A percentile compares a stretch with the other conserved stretches of the same genome.
phyloP scores from a whole-genome alignment of 345 rosid genomes.

The Turnera subulata region DNA sequence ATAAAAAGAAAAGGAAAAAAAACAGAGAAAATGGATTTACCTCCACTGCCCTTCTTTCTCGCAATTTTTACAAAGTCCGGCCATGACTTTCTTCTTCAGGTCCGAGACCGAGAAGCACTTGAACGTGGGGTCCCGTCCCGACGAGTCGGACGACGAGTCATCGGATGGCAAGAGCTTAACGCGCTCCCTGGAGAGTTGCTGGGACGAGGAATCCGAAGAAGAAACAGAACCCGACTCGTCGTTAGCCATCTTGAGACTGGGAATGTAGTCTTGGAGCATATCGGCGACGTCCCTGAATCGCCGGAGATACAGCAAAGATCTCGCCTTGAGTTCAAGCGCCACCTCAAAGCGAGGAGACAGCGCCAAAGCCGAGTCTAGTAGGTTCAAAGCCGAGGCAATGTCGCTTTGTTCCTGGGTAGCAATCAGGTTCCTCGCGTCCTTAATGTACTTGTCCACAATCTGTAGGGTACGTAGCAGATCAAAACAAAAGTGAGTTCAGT shows the following conservation, averaged over 20 bases:
- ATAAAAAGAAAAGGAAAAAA: background rate
- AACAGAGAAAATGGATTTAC: slow-evolving; percentile 29
- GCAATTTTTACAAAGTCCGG: slow-evolving; percentile 69
- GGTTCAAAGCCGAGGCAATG: slow-evolving; percentile 56
- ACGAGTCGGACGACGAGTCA: slow-evolving; percentile 35
- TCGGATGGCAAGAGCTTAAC: slow-evolving; percentile 44
- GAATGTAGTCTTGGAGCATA: slow-evolving; percentile 86
- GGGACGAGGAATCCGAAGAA: slow-evolving; percentile 51
- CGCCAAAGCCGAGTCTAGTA: slow-evolving; percentile 72
- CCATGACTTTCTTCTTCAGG: slow-evolving; percentile 83
- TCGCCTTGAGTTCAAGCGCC: slow-evolving; percentile 79
- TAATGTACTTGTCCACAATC: slow-evolving; percentile 71
- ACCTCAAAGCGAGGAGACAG: slow-evolving; percentile 70
- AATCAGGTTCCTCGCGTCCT: slow-evolving; percentile 65
- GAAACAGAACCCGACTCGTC: slow-evolving; percentile 56
- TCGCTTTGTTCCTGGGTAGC: slow-evolving; percentile 60
- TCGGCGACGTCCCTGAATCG: slow-evolving; percentile 72
- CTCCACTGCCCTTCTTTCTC: slow-evolving; percentile 93
- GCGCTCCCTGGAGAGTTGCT: slow-evolving; percentile 42
- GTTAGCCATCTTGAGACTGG: slow-evolving; percentile 52
- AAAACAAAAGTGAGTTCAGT: background rate
- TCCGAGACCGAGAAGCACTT: slow-evolving; percentile 78
- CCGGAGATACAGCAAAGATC: slow-evolving; percentile 57
- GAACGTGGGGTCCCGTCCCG: slow-evolving; percentile 47
- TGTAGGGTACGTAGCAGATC: slow-evolving; percentile 18